Evolutionary conservation across 169 alveolate genomes (phyloP), one percentile per base, ranked within the genome.

Genomic region (Plasmodium vivax): DNA sequence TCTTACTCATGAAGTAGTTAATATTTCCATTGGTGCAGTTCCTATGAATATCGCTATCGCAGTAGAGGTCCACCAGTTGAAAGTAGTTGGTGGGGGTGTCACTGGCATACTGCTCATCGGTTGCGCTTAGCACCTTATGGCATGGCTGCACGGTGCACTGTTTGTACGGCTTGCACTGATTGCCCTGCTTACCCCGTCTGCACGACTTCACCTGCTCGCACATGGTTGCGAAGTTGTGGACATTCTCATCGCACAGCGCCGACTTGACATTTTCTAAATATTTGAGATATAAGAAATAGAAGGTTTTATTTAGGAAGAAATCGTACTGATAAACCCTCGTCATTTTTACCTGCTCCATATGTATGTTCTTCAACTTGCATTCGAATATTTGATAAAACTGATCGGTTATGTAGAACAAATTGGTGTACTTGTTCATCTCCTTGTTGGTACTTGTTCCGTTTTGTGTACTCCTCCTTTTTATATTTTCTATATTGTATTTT

Each of bases 251-350:
- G 62, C 72, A 47, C 58, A 85, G 58, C 12, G 34, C 23, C 6
- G 56, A 32, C 34, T 85, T 73, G 30, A 85, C 80, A 85, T 85
- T 85, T 85, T 85, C 93, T 51, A 85, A 34, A 85, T 47, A 74
- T 74, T 85, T 85, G 36, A 85, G 19, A 73, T 85, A 85, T 85
- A 85, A 51, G 51, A 74, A 85, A 47, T 47, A 51, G 41, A 85
- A 85, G 34, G 93, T 47, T 74, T 34, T 85, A 85, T 85, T 85
- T 85, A 85, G 54, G 58, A 85, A 85, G 41, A 85, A 85, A 85
- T 75, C 85, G 51, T 85, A 85, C 16, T 85, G 32, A 43, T 74
- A 85, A 23, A 85, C 41, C 32, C 43, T 85, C 27, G 75, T 36
- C 79, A 85, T 62, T 85, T 74, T 85, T 45, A 85, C 54, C 16